Conservation (phyloP, 441 rosid species). For the Sinapis alba region DNA sequence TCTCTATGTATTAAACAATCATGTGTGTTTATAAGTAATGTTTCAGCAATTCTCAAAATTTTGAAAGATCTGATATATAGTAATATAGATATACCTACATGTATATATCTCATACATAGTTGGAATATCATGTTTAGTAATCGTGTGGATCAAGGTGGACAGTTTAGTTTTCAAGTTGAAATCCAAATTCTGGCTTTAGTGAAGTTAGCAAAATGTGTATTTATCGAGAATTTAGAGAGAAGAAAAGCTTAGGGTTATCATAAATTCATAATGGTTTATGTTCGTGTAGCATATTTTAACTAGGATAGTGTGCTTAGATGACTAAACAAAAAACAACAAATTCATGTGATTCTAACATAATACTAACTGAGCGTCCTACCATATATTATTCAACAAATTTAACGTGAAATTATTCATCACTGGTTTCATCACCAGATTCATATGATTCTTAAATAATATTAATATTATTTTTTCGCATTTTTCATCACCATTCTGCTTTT, state of each 20-base stretch:
- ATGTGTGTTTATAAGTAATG: not conserved
- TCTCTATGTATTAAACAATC: not conserved
- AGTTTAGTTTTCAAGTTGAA: conserved; percentile 4
- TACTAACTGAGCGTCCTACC: not conserved
- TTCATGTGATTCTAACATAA: not conserved
- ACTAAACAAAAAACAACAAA: not conserved
- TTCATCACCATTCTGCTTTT: not conserved
- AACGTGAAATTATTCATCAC: not conserved
- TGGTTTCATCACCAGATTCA: not conserved
- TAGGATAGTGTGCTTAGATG: not conserved
- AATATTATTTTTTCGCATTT: not conserved
- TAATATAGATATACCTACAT: not conserved
- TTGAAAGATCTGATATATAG: not conserved
- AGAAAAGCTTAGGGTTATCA: not conserved
- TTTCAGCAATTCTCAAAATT: not conserved
- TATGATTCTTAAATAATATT: not conserved
- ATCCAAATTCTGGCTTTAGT: not conserved
- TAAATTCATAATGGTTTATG: not conserved
- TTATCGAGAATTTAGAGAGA: not conserved
- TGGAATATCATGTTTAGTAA: conserved; percentile 4
- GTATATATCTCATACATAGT: too few relatives aligned
- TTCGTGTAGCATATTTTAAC: not conserved
- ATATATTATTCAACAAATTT: not conserved
- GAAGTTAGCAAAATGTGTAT: conserved; percentile 11
- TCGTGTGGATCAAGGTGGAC: conserved; percentile 24